Percentiles rank a stretch among this genome's conserved stretches.
Conservation (phyloP, 2,329 filamentous ascomycete genomes). For the Cryphonectria parasitica region DNA sequence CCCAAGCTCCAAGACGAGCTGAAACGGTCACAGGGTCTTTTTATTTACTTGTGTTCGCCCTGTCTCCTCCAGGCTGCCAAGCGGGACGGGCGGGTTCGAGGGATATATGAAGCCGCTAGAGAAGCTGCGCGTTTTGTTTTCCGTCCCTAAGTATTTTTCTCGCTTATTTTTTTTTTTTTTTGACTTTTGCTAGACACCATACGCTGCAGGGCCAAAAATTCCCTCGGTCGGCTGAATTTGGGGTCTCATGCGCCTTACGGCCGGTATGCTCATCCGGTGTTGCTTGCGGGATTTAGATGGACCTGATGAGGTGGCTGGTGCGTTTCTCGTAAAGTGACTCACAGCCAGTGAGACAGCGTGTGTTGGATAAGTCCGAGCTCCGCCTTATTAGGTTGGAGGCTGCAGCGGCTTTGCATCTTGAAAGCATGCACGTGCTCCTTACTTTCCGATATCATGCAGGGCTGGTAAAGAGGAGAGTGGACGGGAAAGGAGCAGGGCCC, state of each 20-base stretch:
- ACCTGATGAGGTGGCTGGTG: background rate
- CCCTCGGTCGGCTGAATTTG: background rate
- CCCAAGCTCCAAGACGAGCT: background rate
- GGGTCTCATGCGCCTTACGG: background rate
- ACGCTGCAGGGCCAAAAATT: background rate
- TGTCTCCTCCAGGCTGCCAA: background rate
- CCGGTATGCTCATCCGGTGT: background rate
- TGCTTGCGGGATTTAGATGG: background rate
- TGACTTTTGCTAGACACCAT: background rate
- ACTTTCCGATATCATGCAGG: no score
- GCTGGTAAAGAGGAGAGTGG: background rate
- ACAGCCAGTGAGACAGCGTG: background rate
- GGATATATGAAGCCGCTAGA: background rate
- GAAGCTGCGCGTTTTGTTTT: no score
- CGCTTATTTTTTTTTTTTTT: no score
- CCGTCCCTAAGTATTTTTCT: no score
- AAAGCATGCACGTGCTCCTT: no score
- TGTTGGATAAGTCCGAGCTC: no score
- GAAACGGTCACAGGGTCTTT: background rate
- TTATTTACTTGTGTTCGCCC: background rate
- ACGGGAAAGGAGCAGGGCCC: background rate
- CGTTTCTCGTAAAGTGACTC: background rate
- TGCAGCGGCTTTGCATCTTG: no score
- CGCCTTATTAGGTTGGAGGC: no score
- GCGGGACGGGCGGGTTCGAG: background rate